Evolutionary conservation across 1,139 yeast genomes (phyloP).

Genomic region (Schwanniomyces etchellsii): DNA sequence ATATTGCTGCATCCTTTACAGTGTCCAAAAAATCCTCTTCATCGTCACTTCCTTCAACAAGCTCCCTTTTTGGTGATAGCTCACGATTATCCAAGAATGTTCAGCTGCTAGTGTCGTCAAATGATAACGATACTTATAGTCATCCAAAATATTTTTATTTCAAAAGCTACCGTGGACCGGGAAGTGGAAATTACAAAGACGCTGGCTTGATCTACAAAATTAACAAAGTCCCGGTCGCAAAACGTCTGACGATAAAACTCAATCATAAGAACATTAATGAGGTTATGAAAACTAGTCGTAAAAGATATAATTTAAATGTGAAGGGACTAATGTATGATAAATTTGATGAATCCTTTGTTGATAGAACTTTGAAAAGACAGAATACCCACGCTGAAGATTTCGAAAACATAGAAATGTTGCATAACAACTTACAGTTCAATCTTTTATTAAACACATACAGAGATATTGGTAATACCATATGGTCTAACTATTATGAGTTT

Average conservation of each 20-base stretch:
- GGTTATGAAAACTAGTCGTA: conserved; percentile 10
- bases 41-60: conserved; percentile 3
- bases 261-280: conserved; percentile 14
- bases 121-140: conserved; percentile 30
- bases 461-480: conserved; percentile 34
- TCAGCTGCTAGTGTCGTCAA: conserved; percentile 30
- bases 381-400: conserved; percentile 31
- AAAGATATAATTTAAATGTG: conserved; percentile 21
- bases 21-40: conserved; percentile 10
- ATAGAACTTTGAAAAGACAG: conserved; percentile 24
- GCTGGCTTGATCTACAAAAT: conserved; percentile 38
- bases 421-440: conserved; percentile 39
- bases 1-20: conserved; percentile 11
- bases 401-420: conserved; percentile 39
- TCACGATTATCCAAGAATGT: conserved; percentile 28
- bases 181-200: conserved; percentile 44
- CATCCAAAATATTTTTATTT: conserved; percentile 37
- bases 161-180: conserved; percentile 40
- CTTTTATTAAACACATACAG: conserved; percentile 37
- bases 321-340: conserved; percentile 37
- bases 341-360: conserved; percentile 28
- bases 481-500: conserved; percentile 36
- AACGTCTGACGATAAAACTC: conserved; percentile 11
- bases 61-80: conserved; percentile 16
- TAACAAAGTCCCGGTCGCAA: conserved; percentile 23